Percentiles rank a stretch among this genome's conserved stretches.
Evolutionary conservation across 169 alveolate species (phyloP).

Genomic region (Plasmodium cynomolgi): DNA sequence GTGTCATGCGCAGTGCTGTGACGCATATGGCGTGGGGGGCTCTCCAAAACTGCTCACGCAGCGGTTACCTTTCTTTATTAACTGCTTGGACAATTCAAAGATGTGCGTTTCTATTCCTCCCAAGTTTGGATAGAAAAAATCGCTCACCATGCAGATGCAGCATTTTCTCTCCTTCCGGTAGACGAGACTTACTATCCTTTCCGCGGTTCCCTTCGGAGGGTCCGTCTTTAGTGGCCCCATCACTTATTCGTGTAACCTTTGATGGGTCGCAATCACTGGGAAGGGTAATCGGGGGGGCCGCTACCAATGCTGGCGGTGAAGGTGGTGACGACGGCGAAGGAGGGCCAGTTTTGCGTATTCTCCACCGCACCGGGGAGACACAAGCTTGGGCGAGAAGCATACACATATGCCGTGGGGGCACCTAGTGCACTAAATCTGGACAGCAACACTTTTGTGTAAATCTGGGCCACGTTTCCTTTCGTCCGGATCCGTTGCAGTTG

Average conservation of each 20-base stretch:
- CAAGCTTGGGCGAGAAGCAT: background rate
- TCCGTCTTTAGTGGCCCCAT: background rate
- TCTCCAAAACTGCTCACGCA: background rate
- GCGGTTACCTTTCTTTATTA: conserved; percentile 88
- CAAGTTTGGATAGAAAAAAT: conserved; percentile 96
- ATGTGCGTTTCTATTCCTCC: conserved; percentile 99
- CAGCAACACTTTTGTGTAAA: background rate
- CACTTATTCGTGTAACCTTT: background rate
- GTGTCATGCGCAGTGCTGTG: background rate
- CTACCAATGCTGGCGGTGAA: background rate
- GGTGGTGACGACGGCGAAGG: background rate
- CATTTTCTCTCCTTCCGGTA: conserved; percentile 64
- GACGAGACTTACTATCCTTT: background rate
- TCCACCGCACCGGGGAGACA: background rate
- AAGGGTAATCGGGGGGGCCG: background rate
- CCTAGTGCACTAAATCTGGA: background rate
- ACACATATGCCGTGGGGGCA: background rate
- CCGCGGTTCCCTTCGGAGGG: background rate
- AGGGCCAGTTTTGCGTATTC: background rate
- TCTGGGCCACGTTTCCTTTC: background rate
- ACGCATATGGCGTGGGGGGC: background rate
- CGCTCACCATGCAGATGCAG: conserved; percentile 81
- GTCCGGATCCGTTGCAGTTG: background rate
- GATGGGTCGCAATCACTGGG: background rate
- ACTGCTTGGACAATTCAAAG: conserved; percentile 94